Percentiles rank a stretch among this genome's conserved stretches.
phyloP scores from a whole-genome alignment of 345 rosid genomes.

The Microthlaspi erraticum region DNA sequence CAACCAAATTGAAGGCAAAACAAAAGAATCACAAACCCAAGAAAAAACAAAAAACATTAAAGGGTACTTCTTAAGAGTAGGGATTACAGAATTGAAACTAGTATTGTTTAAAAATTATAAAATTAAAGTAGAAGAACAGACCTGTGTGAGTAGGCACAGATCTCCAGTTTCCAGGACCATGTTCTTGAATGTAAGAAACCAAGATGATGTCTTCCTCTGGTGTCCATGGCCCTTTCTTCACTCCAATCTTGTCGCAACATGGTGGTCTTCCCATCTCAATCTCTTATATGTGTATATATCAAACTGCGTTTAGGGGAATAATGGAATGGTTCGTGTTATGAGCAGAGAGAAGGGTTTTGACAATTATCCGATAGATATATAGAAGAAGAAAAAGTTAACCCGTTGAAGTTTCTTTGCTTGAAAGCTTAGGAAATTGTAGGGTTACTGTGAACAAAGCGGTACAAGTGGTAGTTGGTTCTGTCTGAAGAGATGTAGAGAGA shows the following conservation, averaged over 20 bases:
- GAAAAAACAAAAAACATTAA: slow-evolving; percentile 31
- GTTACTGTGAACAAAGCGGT: slow-evolving; percentile 22
- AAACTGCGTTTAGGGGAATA: neutral
- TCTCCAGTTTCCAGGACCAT: slow-evolving; percentile 99
- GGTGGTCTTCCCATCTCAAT: slow-evolving; percentile 84
- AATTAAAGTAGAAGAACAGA: slow-evolving; percentile 28
- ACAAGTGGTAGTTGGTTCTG: slow-evolving; percentile 36
- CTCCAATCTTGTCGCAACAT: slow-evolving; percentile 86
- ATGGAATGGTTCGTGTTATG: slow-evolving; percentile 9
- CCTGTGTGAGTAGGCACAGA: slow-evolving; percentile 88
- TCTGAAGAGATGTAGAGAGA: slow-evolving; percentile 38
- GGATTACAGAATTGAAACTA: slow-evolving; percentile 5
- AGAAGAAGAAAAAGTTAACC: slow-evolving; percentile 1
- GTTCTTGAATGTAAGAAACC: slow-evolving; percentile 91
- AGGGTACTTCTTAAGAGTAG: slow-evolving; percentile 21
- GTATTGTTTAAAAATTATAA: neutral
- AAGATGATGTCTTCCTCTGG: slow-evolving; percentile 95
- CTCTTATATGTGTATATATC: slow-evolving; percentile 3
- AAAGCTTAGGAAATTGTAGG: slow-evolving; percentile 16
- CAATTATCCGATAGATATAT: slow-evolving; percentile 24
- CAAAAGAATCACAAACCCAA: slow-evolving; percentile 41
- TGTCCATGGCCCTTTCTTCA: slow-evolving; percentile 99
- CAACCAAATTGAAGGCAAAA: slow-evolving; percentile 46
- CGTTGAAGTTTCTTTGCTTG: slow-evolving; percentile 11
- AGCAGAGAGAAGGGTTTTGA: slow-evolving; percentile 15